Percentiles rank a stretch among this genome's conserved stretches.
phyloP scores from a whole-genome alignment of 768 basidiomycete species.

The Amanita fuliginea region DNA sequence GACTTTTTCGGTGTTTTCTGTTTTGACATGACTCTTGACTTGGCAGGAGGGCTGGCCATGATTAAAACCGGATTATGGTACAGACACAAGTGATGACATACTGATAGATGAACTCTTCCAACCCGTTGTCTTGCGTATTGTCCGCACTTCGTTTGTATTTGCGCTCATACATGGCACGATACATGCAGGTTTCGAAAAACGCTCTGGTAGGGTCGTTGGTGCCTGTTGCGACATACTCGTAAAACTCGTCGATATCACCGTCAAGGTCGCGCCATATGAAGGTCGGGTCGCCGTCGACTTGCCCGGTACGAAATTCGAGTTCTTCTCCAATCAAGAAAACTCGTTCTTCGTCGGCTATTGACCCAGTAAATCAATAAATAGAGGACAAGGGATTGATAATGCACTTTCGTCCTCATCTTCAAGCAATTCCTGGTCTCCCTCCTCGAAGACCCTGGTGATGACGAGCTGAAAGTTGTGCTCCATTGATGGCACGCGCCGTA shows the following conservation, averaged over 20 bases:
- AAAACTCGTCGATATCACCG: constrained; percentile 87
- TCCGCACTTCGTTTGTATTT: constrained; percentile 72
- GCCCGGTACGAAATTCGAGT: constrained; percentile 73
- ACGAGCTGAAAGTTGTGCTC: constrained; percentile 86
- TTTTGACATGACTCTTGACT: constrained; percentile 13
- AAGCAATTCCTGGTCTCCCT: constrained; percentile 89
- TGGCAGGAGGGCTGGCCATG: constrained; percentile 22
- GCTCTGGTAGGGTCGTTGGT: constrained; percentile 75
- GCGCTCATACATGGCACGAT: constrained; percentile 94
- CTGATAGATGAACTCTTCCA: constrained; percentile 78
- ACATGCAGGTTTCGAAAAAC: constrained; percentile 91
- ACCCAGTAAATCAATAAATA: background rate
- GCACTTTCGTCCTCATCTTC: constrained; percentile 89
- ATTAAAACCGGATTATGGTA: background rate
- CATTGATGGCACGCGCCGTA: constrained; percentile 69
- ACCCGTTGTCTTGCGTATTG: constrained; percentile 48
- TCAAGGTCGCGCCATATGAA: constrained; percentile 89
- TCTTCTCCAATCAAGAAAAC: constrained; percentile 87
- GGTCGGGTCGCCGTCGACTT: constrained; percentile 65
- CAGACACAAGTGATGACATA: constrained; percentile 22
- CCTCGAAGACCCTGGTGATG: constrained; percentile 93
- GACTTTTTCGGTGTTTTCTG: background rate
- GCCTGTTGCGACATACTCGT: constrained; percentile 79
- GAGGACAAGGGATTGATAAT: constrained; percentile 13
- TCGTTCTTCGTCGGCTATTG: constrained; percentile 83